Evolutionary conservation across 345 rosid species (phyloP).

Genomic region (Hibiscus syriacus): DNA sequence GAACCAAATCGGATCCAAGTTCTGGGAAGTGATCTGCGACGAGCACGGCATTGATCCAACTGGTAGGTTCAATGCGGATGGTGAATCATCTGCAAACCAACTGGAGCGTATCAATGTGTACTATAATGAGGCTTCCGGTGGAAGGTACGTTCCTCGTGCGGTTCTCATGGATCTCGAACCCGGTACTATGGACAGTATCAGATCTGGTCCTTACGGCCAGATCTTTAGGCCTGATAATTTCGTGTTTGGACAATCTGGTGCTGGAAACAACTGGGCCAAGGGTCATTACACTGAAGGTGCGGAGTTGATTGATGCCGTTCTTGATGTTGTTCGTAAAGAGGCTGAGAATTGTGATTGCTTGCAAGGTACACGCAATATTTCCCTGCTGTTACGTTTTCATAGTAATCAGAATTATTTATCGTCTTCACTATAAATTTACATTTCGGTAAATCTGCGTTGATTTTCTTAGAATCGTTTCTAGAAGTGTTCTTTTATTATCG

Average conservation of each 20-base stretch:
- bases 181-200: conserved; percentile 95
- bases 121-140: conserved; percentile 90
- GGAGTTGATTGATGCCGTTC: conserved; percentile 86
- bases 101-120: conserved; percentile 92
- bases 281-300: conserved; percentile 79
- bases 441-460: background rate
- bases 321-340: conserved; percentile 93
- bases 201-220: conserved; percentile 48
- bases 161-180: conserved; percentile 99
- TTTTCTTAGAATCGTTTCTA: background rate
- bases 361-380: conserved; percentile 53
- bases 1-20: conserved; percentile 95
- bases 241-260: conserved; percentile 19
- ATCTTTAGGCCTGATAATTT: conserved; percentile 18
- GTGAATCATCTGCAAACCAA: conserved; percentile 47
- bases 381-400: background rate
- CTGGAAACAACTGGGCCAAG: conserved; percentile 19
- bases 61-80: conserved; percentile 61
- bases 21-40: conserved; percentile 97
- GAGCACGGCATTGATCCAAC: conserved; percentile 89
- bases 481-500: background rate
- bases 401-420: background rate
- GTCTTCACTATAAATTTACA: background rate
- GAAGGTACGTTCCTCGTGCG: conserved; percentile 87
- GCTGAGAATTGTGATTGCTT: conserved; percentile 97